These are phyloP conservation scores for Escovopsis weberi DNA, from an alignment of 2,329 filamentous ascomycete genomes.

Conservation along the genomic window DNA sequence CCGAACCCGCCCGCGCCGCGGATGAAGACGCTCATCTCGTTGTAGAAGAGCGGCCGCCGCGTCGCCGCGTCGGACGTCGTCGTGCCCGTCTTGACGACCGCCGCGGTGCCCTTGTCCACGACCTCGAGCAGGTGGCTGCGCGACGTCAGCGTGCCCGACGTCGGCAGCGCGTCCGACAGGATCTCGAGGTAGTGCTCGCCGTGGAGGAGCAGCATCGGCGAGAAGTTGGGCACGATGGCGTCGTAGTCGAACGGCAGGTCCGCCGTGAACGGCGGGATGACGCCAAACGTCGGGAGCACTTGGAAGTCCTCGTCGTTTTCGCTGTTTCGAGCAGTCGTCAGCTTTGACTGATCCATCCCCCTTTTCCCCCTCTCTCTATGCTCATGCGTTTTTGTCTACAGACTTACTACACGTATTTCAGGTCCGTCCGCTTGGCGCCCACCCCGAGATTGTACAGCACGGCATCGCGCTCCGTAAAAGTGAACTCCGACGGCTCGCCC, in stretches of 20 bases:
- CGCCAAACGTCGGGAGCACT: constrained; percentile 85
- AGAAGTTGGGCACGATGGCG: constrained; percentile 88
- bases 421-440: constrained; percentile 78
- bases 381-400: background rate
- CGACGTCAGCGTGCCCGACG: constrained; percentile 60
- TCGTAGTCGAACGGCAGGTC: constrained; percentile 65
- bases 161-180: constrained; percentile 81
- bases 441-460: constrained; percentile 94
- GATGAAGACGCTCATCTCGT: constrained; percentile 87
- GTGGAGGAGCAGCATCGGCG: constrained; percentile 95
- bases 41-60: constrained; percentile 90
- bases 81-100: constrained; percentile 64
- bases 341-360: background rate
- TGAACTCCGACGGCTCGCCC: constrained; percentile 58
- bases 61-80: constrained; percentile 75
- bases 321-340: constrained; percentile 15
- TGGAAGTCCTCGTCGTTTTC: constrained; percentile 90
- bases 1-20: constrained; percentile 84
- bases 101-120: constrained; percentile 86
- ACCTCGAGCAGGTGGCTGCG: constrained; percentile 79
- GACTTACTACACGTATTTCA: constrained; percentile 63
- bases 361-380: too few species aligned
- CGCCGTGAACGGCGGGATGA: constrained; percentile 85
- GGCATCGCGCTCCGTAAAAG: constrained; percentile 72
- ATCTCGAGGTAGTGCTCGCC: constrained; percentile 98